phyloP scores from a whole-genome alignment of 2,329 filamentous ascomycete genomes.

The Cladorrhinum sp. region DNA sequence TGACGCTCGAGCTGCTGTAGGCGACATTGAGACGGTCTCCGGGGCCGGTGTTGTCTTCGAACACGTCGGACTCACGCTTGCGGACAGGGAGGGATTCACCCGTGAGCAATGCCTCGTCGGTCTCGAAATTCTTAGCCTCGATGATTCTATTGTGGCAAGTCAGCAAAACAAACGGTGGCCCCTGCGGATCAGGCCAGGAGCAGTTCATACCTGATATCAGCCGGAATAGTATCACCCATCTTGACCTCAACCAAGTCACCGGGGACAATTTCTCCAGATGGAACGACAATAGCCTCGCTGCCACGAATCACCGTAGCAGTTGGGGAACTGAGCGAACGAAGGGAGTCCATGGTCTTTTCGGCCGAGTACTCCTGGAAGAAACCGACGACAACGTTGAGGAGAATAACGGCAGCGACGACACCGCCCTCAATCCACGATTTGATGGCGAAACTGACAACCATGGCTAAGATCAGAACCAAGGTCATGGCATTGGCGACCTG shows the following conservation, averaged over 20 bases:
- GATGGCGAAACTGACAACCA: constrained; percentile 66
- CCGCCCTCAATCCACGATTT: constrained; percentile 65
- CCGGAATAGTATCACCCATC: constrained; percentile 72
- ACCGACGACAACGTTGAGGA: constrained; percentile 65
- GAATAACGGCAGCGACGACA: constrained; percentile 64
- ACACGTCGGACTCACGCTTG: constrained; percentile 57
- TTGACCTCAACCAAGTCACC: constrained; percentile 66
- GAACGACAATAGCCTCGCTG: constrained; percentile 51
- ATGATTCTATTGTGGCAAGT: constrained; percentile 41
- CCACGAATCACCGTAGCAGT: constrained; percentile 57
- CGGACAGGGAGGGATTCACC: constrained; percentile 69
- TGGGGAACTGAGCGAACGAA: constrained; percentile 57
- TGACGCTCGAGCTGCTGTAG: constrained; percentile 68
- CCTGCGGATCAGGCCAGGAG: background rate
- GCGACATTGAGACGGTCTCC: constrained; percentile 69
- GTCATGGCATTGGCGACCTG: constrained; percentile 79
- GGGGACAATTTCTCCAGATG: constrained; percentile 65
- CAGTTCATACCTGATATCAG: constrained; percentile 58
- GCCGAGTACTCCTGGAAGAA: constrained; percentile 60
- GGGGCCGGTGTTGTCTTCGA: constrained; percentile 49
- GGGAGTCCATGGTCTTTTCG: constrained; percentile 61
- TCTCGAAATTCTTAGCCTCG: constrained; percentile 69
- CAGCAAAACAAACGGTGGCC: background rate
- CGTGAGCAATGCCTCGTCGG: constrained; percentile 72
- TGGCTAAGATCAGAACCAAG: constrained; percentile 69